These are phyloP conservation scores for Leccinum angustisporum DNA, from an alignment of 1,284 basidiomycete species.

Conservation along the genomic window DNA sequence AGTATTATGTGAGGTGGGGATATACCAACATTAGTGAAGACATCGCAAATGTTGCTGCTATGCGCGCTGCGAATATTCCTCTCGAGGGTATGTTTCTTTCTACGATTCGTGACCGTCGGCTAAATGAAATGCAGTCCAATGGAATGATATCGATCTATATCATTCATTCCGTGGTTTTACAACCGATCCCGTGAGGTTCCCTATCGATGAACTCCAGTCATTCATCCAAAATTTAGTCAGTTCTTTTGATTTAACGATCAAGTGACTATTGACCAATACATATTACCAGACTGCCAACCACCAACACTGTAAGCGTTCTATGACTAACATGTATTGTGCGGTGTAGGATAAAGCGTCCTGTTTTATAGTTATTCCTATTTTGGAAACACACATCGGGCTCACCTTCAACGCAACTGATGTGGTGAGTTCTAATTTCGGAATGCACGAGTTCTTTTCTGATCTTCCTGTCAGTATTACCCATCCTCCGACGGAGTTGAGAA, in stretches of 20 bases:
- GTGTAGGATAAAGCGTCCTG: background rate
- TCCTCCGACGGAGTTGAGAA: conserved; percentile 43
- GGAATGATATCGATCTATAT: conserved; percentile 73
- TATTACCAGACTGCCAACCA: conserved; percentile 35
- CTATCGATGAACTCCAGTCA: conserved; percentile 53
- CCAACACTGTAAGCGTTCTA: conserved; percentile 39
- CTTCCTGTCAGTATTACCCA: conserved; percentile 41
- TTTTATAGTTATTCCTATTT: conserved; percentile 44
- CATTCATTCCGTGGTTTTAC: conserved; percentile 70
- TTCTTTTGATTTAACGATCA: conserved; percentile 26
- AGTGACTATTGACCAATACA: conserved; percentile 37
- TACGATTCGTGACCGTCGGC: background rate
- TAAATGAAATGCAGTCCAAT: conserved; percentile 4
- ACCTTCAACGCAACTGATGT: conserved; percentile 42
- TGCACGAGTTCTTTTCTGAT: background rate
- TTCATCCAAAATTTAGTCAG: conserved; percentile 50
- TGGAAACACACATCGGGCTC: conserved; percentile 39
- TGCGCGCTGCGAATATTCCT: conserved; percentile 64
- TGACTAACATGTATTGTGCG: background rate
- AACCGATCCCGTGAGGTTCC: conserved; percentile 63
- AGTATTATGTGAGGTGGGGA: conserved; percentile 46
- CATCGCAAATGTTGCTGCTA: conserved; percentile 50
- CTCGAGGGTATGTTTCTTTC: conserved; percentile 50
- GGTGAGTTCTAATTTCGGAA: conserved; percentile 27
- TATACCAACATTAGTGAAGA: conserved; percentile 51